Evolutionary conservation across 768 basidiomycete genomes (phyloP).

Genomic region (Clavulina sp.): DNA sequence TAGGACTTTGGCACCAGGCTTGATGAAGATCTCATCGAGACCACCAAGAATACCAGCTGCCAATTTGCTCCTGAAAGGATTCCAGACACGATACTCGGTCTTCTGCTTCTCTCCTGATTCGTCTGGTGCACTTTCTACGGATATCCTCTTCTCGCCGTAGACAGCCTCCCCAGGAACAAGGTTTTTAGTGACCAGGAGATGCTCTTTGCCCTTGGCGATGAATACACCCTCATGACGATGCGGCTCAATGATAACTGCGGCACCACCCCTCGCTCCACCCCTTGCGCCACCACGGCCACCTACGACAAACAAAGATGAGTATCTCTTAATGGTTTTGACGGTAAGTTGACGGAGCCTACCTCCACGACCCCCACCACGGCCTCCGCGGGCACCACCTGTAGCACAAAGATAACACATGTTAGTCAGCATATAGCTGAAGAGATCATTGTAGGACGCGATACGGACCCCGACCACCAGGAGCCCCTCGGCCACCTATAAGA

Average conservation of each 20-base stretch:
- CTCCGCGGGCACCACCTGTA: constrained; percentile 21
- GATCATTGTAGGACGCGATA: too few species aligned
- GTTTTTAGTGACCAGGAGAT: constrained; percentile 93
- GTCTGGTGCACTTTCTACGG: constrained; percentile 40
- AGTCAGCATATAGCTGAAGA: background rate
- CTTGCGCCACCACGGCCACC: constrained; percentile 44
- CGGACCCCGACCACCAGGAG: constrained; percentile 22
- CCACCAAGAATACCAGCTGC: constrained; percentile 95
- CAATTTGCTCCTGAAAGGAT: constrained; percentile 93
- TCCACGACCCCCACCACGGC: constrained; percentile 24
- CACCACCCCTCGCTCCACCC: constrained; percentile 62
- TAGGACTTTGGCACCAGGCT: constrained; percentile 86
- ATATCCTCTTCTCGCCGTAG: constrained; percentile 96
- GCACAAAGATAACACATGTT: background rate
- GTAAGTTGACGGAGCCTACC: constrained; percentile 19
- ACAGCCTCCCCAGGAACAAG: constrained; percentile 94
- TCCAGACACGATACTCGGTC: constrained; percentile 97
- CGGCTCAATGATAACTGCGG: constrained; percentile 84
- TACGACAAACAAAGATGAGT: background rate
- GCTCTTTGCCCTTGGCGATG: constrained; percentile 95
- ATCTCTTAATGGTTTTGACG: too few species aligned
- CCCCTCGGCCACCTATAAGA: background rate
- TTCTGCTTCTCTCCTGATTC: constrained; percentile 61
- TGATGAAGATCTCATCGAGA: constrained; percentile 82
- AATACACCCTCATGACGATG: constrained; percentile 91